These are phyloP conservation scores for Rhizophlyctis rosea DNA, from an alignment of 192 early-diverging fungal species.

Conservation along the genomic window DNA sequence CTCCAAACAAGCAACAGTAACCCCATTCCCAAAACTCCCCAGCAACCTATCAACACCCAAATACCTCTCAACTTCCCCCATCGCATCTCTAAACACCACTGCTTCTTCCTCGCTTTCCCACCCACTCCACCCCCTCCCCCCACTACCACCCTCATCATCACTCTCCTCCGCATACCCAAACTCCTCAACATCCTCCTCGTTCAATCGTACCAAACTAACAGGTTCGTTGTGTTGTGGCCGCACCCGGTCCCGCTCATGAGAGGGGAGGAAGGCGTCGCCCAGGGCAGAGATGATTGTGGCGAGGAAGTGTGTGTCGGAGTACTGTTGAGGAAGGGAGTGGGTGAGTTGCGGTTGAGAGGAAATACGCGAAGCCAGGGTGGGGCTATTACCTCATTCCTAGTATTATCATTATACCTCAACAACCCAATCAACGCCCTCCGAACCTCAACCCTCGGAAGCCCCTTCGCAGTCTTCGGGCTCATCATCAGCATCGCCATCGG, in stretches of 20 bases:
- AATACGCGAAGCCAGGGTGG: too few species aligned
- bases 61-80: constrained; percentile 75
- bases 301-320: constrained; percentile 78
- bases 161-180: constrained; percentile 16
- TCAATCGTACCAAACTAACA: not conserved
- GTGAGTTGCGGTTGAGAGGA: too few species aligned
- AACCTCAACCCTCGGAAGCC: constrained; percentile 13
- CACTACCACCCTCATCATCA: not conserved
- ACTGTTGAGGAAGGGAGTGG: too few species aligned
- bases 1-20: constrained; percentile 80
- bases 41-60: constrained; percentile 74
- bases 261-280: constrained; percentile 63
- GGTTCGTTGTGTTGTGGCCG: too few species aligned
- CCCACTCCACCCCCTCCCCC: not conserved
- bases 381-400: constrained; percentile 69
- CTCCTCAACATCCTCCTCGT: constrained; percentile 31
- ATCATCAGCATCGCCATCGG: not conserved
- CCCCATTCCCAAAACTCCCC: constrained; percentile 81
- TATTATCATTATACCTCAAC: constrained; percentile 92
- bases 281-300: constrained; percentile 69
- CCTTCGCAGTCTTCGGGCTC: not conserved
- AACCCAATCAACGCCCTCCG: constrained; percentile 70
- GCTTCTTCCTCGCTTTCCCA: constrained; percentile 12
- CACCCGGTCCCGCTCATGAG: too few species aligned
- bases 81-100: constrained; percentile 49